phyloP scores from a whole-genome alignment of 164 flowering plant genomes.

The Macadamia integrifolia region DNA sequence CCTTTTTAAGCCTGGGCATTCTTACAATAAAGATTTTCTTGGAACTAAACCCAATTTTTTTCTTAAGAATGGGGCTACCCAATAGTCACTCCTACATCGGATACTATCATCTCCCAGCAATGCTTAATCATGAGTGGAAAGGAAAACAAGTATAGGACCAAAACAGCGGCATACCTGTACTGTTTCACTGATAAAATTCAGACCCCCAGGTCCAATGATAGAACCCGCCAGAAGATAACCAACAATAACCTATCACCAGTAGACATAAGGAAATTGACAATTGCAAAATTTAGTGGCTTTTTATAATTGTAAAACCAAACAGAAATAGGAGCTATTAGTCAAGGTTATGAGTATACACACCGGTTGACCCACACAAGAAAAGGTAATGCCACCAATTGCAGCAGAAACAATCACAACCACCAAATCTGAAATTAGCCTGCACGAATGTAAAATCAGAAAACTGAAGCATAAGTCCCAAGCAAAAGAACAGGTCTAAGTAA shows the following conservation, averaged over 20 bases:
- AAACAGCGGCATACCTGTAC: constrained; percentile 61
- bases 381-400: constrained; percentile 87
- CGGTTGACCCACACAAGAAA: constrained; percentile 94
- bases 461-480: constrained; percentile 3
- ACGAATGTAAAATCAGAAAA: constrained; percentile 9
- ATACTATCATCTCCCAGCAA: too few species aligned
- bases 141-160: background rate
- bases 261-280: constrained; percentile 4
- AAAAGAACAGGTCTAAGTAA: background rate
- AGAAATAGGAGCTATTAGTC: background rate
- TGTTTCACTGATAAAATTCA: constrained; percentile 79
- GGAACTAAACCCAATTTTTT: too few species aligned
- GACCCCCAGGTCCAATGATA: constrained; percentile 92
- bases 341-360: constrained; percentile 37
- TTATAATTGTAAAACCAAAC: background rate
- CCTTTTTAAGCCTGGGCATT: too few species aligned
- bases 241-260: constrained; percentile 58
- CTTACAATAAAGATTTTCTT: too few species aligned
- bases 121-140: too few species aligned
- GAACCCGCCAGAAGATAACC: constrained; percentile 96
- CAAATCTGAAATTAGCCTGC: constrained; percentile 90
- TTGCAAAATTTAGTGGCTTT: too few species aligned
- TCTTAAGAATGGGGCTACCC: too few species aligned
- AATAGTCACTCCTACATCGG: too few species aligned
- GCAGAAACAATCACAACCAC: constrained; percentile 96